Percentiles rank a stretch among this genome's conserved stretches.
Conservation (phyloP, 192 early-diverging fungal genomes). For the Backusella macrospora region DNA sequence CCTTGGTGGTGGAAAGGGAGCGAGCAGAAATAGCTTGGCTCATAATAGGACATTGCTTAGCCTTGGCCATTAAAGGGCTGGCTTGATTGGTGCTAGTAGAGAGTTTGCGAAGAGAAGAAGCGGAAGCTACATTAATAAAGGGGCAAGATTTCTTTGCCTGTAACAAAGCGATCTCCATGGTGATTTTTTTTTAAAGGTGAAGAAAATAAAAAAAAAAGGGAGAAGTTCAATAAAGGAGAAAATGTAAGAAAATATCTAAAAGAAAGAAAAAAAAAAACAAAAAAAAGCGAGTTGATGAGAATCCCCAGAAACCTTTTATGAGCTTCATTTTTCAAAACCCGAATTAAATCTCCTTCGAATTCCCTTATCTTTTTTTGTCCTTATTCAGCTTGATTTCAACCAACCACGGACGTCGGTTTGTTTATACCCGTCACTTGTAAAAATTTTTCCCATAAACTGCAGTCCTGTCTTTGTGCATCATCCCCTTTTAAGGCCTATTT, state of each 20-base stretch:
- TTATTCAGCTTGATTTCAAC: slow-evolving; percentile 10
- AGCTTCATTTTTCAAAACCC: neutral
- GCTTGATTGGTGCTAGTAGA: slow-evolving; percentile 38
- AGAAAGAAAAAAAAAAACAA: neutral
- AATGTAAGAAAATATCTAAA: slow-evolving; percentile 14
- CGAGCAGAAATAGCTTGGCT: slow-evolving; percentile 68
- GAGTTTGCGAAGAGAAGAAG: slow-evolving; percentile 68
- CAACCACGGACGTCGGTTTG: neutral
- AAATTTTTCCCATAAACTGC: neutral
- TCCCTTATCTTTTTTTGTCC: neutral
- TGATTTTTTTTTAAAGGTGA: slow-evolving; percentile 19
- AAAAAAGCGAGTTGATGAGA: neutral
- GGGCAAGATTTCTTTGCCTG: slow-evolving; percentile 64
- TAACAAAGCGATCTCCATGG: slow-evolving; percentile 46
- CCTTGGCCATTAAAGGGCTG: slow-evolving; percentile 56
- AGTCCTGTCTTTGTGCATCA: neutral
- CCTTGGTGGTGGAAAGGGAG: slow-evolving; percentile 42
- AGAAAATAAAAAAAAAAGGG: slow-evolving; percentile 3
- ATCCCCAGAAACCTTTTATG: slow-evolving; percentile 12
- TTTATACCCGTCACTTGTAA: slow-evolving; percentile 13
- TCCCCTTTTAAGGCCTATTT: neutral
- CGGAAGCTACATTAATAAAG: slow-evolving; percentile 74
- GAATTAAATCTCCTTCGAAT: neutral
- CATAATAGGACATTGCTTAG: slow-evolving; percentile 82
- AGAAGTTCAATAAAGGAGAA: slow-evolving; percentile 10